Percentiles rank a stretch among this genome's conserved stretches.
Evolutionary conservation across 1,284 basidiomycete genomes (phyloP).

Genomic region (Boletus semigastroideus): DNA sequence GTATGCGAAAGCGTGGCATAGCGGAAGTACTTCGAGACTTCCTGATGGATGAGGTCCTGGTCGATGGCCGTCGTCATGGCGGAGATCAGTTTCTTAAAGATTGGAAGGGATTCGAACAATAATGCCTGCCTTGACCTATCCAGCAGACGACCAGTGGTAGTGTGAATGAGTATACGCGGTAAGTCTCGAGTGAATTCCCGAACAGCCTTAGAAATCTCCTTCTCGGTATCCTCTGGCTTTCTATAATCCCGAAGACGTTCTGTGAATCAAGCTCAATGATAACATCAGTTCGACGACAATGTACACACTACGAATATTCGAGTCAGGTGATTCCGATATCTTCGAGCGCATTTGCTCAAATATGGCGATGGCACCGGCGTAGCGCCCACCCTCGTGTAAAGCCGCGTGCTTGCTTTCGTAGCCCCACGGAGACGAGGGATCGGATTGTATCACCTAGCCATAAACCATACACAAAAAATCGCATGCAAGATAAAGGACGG

Average conservation of each 20-base stretch:
- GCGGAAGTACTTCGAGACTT: background rate
- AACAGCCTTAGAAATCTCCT: background rate
- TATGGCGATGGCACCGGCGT: background rate
- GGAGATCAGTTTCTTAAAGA: background rate
- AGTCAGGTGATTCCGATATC: background rate
- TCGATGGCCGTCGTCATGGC: background rate
- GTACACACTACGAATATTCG: background rate
- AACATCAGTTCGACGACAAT: background rate
- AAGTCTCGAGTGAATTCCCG: background rate
- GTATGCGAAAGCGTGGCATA: slow-evolving; percentile 2
- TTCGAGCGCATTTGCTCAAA: background rate
- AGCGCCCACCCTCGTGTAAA: background rate
- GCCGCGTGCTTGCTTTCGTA: background rate
- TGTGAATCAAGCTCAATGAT: background rate
- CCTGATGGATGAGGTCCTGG: background rate
- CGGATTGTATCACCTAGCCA: background rate
- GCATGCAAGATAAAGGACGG: background rate
- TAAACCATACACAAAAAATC: background rate
- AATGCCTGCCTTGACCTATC: background rate
- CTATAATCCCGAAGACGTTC: background rate
- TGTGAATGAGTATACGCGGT: background rate
- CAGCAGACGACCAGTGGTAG: background rate
- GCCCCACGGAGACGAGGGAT: background rate
- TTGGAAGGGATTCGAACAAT: background rate
- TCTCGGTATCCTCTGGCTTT: background rate